phyloP scores from a whole-genome alignment of 352 stramenopile genomes.

The Phytophthora vignae region DNA sequence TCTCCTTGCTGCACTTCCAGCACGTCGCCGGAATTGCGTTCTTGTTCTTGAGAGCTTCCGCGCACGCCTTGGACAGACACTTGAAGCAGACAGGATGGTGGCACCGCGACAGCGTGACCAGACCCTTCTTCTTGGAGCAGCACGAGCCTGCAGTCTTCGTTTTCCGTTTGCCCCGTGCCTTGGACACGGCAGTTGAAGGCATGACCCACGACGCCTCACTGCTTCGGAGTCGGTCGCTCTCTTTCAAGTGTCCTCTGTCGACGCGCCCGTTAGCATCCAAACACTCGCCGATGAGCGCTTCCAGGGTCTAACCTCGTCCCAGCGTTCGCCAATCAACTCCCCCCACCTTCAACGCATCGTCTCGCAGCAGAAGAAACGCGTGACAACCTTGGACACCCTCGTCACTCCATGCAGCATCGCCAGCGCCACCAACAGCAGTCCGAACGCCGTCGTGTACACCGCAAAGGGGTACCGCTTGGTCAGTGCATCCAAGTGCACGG shows the following conservation, averaged over 20 bases:
- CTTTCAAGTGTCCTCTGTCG: conserved; percentile 27
- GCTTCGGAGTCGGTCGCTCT: conserved; percentile 12
- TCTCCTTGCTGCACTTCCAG: conserved; percentile 31
- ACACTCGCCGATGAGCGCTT: neutral
- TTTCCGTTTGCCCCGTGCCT: conserved; percentile 1
- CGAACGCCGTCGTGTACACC: conserved; percentile 43
- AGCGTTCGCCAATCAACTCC: conserved; percentile 15
- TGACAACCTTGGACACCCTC: conserved; percentile 52
- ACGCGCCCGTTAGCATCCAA: conserved; percentile 10
- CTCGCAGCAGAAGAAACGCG: conserved; percentile 67
- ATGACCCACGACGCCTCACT: conserved; percentile 8
- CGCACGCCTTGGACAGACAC: conserved; percentile 34
- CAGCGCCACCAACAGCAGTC: conserved; percentile 40
- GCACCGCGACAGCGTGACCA: conserved; percentile 27
- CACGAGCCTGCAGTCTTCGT: conserved; percentile 18
- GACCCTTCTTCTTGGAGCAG: conserved; percentile 17
- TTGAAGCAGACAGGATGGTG: conserved; percentile 25
- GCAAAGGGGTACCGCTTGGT: conserved; percentile 34
- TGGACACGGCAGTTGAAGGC: conserved; percentile 21
- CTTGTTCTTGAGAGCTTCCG: conserved; percentile 19
- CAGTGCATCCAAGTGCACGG: conserved; percentile 31
- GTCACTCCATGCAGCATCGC: conserved; percentile 51
- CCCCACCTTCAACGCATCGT: conserved; percentile 19
- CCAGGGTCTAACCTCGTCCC: conserved; percentile 30
- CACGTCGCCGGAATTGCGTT: conserved; percentile 17